Evolutionary conservation across 2,329 filamentous ascomycete genomes (phyloP), one percentile per base, ranked within the genome.

Genomic region (Aspergillus pseudonomiae): DNA sequence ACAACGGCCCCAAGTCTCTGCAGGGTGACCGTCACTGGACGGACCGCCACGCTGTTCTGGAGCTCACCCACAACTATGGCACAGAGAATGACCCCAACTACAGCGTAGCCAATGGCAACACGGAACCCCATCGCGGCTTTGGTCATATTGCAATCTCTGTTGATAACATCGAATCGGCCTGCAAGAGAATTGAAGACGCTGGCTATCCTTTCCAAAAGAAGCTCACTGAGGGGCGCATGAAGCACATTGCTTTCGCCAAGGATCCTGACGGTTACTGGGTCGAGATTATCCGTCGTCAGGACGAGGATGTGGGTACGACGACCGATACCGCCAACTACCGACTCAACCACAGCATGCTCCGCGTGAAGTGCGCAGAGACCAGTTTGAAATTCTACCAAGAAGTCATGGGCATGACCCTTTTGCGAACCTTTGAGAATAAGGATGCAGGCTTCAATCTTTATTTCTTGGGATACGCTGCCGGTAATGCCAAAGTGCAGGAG

Each of bases 121-220:
- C 84, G n/a, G 94, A 97, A 67, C 94, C 93, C 3, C 82, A 91
- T 77, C 90, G 89, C 59, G 91, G 91, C 1, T 94, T 95, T 74
- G 93, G 93, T 4, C 94, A 98, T 78, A 88, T 93, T 26, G 94
- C 92, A 73, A 89, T 98, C 75, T 88, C 86, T 57, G 91, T 93
- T 57, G 91, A 93, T 80, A 89, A 92, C 77, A 90, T 97, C 67
- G 91, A 96, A 81, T 92, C 91, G 3, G 94, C 94, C 2, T 98
- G 95, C 83, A 83, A 93, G 82, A 87, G 94, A 62, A 86, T 99
- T 65, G 93, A 96, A 78, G 91, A 94, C 75, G 93, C 91, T 7
- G 94, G 94, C 0, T 97, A 97, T 81, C 86, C 86, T 67, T 99
- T 98, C 81, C 93, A 98, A 84, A 98, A 98, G 88, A 96, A 92